These are phyloP conservation scores for Asterophora parasitica DNA, from an alignment of 768 basidiomycete species.

Conservation along the genomic window DNA sequence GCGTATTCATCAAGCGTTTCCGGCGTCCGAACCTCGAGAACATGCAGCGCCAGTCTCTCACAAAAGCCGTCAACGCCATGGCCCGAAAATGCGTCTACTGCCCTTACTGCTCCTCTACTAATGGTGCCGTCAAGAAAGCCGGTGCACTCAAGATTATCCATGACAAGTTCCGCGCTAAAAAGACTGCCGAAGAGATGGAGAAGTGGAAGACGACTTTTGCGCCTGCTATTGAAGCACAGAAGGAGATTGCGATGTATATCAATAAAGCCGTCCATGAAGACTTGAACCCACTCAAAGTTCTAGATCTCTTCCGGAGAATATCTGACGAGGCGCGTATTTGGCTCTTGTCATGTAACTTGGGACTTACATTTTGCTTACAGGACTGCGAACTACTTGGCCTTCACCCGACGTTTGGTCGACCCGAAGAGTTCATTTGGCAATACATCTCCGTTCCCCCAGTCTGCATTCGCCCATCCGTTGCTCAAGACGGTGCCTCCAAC, in stretches of 20 bases:
- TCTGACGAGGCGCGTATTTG: conserved; percentile 70
- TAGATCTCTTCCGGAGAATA: conserved; percentile 89
- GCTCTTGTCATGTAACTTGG: not conserved
- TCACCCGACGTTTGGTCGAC: conserved; percentile 82
- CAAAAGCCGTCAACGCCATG: conserved; percentile 78
- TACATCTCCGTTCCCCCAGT: conserved; percentile 98
- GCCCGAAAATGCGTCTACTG: conserved; percentile 92
- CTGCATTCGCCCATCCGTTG: conserved; percentile 94
- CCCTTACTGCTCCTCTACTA: conserved; percentile 88
- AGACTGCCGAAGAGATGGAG: conserved; percentile 84
- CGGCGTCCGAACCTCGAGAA: conserved; percentile 89
- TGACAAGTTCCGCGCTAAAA: conserved; percentile 95
- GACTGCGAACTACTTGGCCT: conserved; percentile 94
- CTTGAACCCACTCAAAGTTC: conserved; percentile 87
- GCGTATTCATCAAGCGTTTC: conserved; percentile 83
- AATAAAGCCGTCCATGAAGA: conserved; percentile 90
- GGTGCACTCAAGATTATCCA: conserved; percentile 95
- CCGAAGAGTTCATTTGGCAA: conserved; percentile 98
- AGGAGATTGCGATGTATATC: conserved; percentile 79
- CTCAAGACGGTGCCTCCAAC: conserved; percentile 96
- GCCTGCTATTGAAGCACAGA: conserved; percentile 79
- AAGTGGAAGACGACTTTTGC: conserved; percentile 81
- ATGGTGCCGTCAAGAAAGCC: conserved; percentile 94
- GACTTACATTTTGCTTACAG: conserved; percentile 30
- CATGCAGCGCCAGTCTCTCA: conserved; percentile 75